phyloP scores from a whole-genome alignment of 305 asterid species.

The Salvia sclarea region DNA sequence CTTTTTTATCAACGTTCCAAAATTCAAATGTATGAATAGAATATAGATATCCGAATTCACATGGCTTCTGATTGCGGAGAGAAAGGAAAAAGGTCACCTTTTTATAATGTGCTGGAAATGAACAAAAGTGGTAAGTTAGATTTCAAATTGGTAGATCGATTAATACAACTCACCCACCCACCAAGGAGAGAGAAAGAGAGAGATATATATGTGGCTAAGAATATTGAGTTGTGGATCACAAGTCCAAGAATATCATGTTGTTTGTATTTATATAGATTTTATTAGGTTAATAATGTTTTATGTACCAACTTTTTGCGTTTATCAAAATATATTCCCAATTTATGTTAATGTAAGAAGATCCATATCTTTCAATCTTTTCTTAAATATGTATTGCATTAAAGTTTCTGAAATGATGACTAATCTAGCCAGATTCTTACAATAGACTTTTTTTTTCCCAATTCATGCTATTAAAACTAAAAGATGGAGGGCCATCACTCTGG shows the following conservation, averaged over 20 bases:
- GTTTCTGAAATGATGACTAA: too few species aligned
- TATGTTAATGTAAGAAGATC: too few species aligned
- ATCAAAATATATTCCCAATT: too few species aligned
- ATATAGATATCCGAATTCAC: background rate
- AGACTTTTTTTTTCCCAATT: too few species aligned
- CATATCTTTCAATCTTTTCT: too few species aligned
- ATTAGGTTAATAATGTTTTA: too few species aligned
- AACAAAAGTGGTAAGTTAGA: background rate
- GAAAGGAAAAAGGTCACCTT: background rate
- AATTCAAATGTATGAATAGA: conserved; percentile 19
- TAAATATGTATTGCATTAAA: too few species aligned
- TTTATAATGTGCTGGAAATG: background rate
- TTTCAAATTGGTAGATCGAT: background rate
- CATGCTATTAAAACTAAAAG: too few species aligned
- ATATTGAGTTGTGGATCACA: background rate
- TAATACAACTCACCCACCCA: background rate
- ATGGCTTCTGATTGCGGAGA: background rate
- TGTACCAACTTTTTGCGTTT: too few species aligned
- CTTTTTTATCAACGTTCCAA: conserved; percentile 37
- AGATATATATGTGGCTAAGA: too few species aligned
- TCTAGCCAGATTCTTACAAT: too few species aligned
- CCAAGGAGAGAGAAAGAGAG: background rate
- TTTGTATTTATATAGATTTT: background rate
- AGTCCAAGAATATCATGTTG: background rate
- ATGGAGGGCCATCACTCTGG: too few species aligned